Evolutionary conservation across 768 basidiomycete species (phyloP), one percentile per base, ranked within the genome.

Genomic region (Serendipita indica): DNA sequence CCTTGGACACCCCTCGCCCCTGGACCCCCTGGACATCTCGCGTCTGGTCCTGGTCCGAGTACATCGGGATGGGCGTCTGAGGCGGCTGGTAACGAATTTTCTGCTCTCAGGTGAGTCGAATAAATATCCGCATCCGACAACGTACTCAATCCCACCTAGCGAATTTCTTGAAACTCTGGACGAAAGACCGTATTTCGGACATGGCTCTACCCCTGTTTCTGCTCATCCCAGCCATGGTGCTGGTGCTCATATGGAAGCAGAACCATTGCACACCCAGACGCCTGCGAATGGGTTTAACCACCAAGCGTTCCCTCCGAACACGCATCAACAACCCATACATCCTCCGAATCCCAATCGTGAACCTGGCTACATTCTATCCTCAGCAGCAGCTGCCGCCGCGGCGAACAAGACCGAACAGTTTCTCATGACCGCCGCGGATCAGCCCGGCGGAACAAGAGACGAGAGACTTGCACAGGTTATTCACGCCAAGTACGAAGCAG

Each of bases 401-500:
- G 35, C 35, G n/a, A n/a, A 37, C n/a, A 86, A 84, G 66, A 86
- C 89, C 0, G 94, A 98, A 68, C 79, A 77, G 52, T 98, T 93
- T 71, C 75, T 96, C 61, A 74, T 97, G 22, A 93, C 89, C 0
- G 93, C 94, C 2, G 94, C 94, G 0, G 94, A 97, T 69, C 93
- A 96, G 66, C 88, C 86, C 58, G 80, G 86, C 1, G 93, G 93
- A 0, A 86, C 90, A 22, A 76, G 94, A 39, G 87, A 93, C 64
- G 89, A 94, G 64, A 81, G 93, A 1, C 71, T 98, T 56, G 88
- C 84, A 63, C 78, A 87, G 60, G 94, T 97, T 63, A 98, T 97
- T 64, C 79, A 86, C 63, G 90, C 88, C 66, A 98, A 97, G 71
- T 97, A 96, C 70, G 93, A 98, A 67, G 94, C 94, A 2, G 94